phyloP scores from a whole-genome alignment of 352 stramenopile species.

The Phytophthora pistaciae region DNA sequence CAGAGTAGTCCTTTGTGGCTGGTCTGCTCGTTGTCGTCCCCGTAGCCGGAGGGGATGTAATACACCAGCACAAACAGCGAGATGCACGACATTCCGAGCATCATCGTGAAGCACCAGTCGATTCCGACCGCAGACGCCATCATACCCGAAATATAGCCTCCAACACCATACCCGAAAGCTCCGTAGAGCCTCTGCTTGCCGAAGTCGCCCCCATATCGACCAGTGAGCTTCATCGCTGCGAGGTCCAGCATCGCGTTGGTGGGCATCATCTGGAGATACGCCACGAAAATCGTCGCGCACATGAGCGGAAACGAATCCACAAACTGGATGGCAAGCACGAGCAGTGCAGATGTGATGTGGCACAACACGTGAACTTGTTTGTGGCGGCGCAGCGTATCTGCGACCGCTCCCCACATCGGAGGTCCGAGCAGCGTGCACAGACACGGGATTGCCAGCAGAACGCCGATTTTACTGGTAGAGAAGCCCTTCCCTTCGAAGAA shows the following conservation, averaged over 20 bases:
- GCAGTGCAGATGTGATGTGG: slow-evolving; percentile 43
- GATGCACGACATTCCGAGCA: slow-evolving; percentile 44
- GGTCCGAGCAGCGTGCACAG: slow-evolving; percentile 55
- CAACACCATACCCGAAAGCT: slow-evolving; percentile 57
- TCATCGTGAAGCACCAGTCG: slow-evolving; percentile 60
- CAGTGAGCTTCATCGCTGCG: slow-evolving; percentile 53
- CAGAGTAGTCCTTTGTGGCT: slow-evolving; percentile 33
- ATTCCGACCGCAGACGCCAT: slow-evolving; percentile 52
- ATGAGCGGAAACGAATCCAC: slow-evolving; percentile 44
- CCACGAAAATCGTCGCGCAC: slow-evolving; percentile 39
- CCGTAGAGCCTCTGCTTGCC: slow-evolving; percentile 68
- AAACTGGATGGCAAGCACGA: slow-evolving; percentile 58
- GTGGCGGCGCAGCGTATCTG: slow-evolving; percentile 53
- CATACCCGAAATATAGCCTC: slow-evolving; percentile 53
- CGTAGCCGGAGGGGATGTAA: slow-evolving; percentile 40
- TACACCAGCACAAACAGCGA: slow-evolving; percentile 48
- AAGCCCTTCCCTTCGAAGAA: slow-evolving; percentile 36
- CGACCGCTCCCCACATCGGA: slow-evolving; percentile 60
- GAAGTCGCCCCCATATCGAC: slow-evolving; percentile 56
- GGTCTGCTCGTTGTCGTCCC: slow-evolving; percentile 3
- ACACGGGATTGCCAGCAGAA: slow-evolving; percentile 59
- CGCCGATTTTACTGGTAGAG: slow-evolving; percentile 57
- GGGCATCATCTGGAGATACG: slow-evolving; percentile 53
- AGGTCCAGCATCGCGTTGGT: slow-evolving; percentile 58
- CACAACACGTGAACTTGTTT: slow-evolving; percentile 57